Evolutionary conservation across 2,329 filamentous ascomycete genomes (phyloP).

Genomic region (Xylaria sp.): DNA sequence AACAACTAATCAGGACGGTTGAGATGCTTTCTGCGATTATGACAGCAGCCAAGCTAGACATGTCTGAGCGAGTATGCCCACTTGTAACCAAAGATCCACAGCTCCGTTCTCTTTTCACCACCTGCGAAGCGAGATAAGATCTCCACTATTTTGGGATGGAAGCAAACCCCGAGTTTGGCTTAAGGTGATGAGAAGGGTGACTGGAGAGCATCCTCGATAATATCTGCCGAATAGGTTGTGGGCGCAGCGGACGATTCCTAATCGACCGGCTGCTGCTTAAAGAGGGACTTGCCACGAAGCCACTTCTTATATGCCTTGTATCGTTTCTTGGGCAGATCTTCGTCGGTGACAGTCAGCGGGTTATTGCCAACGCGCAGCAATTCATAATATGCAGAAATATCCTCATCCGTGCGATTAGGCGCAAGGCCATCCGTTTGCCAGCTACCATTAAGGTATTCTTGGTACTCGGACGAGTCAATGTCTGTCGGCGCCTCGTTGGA

Average conservation of each 20-base stretch:
- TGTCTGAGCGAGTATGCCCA: slow-evolving; percentile 48
- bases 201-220: slow-evolving; percentile 31
- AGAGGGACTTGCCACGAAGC: slow-evolving; percentile 93
- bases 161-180: slow-evolving; percentile 11
- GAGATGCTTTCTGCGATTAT: slow-evolving; percentile 52
- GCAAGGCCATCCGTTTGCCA: slow-evolving; percentile 69
- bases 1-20: slow-evolving; percentile 51
- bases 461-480: slow-evolving; percentile 72
- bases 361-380: slow-evolving; percentile 82
- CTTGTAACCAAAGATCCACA: slow-evolving; percentile 53
- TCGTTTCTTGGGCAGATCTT: slow-evolving; percentile 89
- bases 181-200: slow-evolving; percentile 26
- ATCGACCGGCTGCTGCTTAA: slow-evolving; percentile 84
- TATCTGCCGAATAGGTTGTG: slow-evolving; percentile 42
- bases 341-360: slow-evolving; percentile 85
- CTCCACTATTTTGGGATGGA: neutral
- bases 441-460: slow-evolving; percentile 80
- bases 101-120: slow-evolving; percentile 50
- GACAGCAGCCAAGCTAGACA: slow-evolving; percentile 44
- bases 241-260: slow-evolving; percentile 50
- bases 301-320: slow-evolving; percentile 98
- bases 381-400: slow-evolving; percentile 78
- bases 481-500: slow-evolving; percentile 73
- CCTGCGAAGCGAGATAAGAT: slow-evolving; percentile 24
- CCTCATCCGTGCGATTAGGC: slow-evolving; percentile 64